phyloP scores from a whole-genome alignment of 1,284 basidiomycete genomes.

The Flammula alnicola region DNA sequence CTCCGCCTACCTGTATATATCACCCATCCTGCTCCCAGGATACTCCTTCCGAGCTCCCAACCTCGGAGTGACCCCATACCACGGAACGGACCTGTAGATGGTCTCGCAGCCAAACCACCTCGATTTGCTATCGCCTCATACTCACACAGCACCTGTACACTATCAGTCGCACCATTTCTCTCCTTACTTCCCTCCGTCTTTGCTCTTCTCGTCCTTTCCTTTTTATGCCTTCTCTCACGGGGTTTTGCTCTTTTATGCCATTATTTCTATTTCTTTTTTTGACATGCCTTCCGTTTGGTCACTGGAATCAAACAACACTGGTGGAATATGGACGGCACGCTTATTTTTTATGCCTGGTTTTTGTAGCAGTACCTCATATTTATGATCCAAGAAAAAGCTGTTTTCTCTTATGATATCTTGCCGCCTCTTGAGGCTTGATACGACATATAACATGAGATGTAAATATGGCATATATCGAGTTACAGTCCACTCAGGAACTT shows the following conservation, averaged over 20 bases:
- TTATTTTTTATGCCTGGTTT: constrained; percentile 13
- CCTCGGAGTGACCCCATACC: constrained; percentile 17
- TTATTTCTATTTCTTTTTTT: constrained; percentile 11
- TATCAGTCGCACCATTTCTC: constrained; percentile 20
- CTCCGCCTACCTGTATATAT: constrained; percentile 11
- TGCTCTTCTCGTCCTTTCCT: constrained; percentile 12
- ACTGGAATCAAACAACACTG: constrained; percentile 17
- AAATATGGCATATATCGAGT: not conserved
- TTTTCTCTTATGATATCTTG: constrained; percentile 4
- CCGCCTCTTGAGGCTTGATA: no score
- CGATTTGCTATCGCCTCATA: constrained; percentile 19
- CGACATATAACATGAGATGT: not conserved
- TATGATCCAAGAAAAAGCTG: constrained; percentile 19
- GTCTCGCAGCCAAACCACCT: constrained; percentile 14
- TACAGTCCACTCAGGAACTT: constrained; percentile 53
- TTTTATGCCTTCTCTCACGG: constrained; percentile 9
- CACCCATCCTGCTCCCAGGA: constrained; percentile 1
- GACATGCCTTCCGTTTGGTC: constrained; percentile 10
- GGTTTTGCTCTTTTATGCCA: constrained; percentile 13
- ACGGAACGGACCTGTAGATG: constrained; percentile 21
- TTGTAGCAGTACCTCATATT: constrained; percentile 26
- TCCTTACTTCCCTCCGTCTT: constrained; percentile 20
- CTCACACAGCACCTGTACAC: constrained; percentile 26
- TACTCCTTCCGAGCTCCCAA: constrained; percentile 10
- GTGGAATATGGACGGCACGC: constrained; percentile 18